phyloP scores from a whole-genome alignment of 768 basidiomycete species.

The Kwoniella europaea region DNA sequence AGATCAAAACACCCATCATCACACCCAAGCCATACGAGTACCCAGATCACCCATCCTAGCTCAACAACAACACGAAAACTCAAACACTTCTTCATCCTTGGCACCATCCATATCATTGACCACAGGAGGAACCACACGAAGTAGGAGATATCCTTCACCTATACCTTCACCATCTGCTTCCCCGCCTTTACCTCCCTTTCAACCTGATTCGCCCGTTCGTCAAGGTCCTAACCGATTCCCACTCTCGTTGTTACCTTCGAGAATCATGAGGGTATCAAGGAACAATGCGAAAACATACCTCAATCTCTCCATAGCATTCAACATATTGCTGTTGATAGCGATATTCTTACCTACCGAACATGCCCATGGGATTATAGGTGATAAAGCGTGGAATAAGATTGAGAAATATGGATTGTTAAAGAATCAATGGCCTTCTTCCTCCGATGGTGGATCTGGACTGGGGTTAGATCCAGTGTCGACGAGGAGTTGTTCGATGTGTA shows the following conservation, averaged over 20 bases:
- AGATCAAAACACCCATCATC: constrained; percentile 1
- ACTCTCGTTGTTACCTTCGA: constrained; percentile 1
- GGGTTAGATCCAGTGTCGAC: background rate
- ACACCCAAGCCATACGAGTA: background rate
- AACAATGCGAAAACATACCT: constrained; percentile 23
- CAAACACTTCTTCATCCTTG: background rate
- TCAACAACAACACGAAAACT: background rate
- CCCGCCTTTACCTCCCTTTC: background rate
- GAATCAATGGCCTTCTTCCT: background rate
- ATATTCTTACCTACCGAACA: constrained; percentile 22
- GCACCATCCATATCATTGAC: constrained; percentile 3
- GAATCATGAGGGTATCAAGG: constrained; percentile 17
- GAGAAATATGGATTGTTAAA: constrained; percentile 13
- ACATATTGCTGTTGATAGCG: constrained; percentile 18
- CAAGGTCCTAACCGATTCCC: background rate
- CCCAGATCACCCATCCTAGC: background rate
- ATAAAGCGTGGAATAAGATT: constrained; percentile 21
- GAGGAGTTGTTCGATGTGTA: constrained; percentile 26
- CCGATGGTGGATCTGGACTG: background rate
- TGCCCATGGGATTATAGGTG: constrained; percentile 14
- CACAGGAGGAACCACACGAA: background rate
- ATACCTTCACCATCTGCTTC: background rate
- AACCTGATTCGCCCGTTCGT: background rate
- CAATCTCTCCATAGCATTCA: constrained; percentile 24
- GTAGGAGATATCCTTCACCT: constrained; percentile 6